Evolutionary conservation across 306 rosid species (phyloP).

Genomic region (Prunus mira): DNA sequence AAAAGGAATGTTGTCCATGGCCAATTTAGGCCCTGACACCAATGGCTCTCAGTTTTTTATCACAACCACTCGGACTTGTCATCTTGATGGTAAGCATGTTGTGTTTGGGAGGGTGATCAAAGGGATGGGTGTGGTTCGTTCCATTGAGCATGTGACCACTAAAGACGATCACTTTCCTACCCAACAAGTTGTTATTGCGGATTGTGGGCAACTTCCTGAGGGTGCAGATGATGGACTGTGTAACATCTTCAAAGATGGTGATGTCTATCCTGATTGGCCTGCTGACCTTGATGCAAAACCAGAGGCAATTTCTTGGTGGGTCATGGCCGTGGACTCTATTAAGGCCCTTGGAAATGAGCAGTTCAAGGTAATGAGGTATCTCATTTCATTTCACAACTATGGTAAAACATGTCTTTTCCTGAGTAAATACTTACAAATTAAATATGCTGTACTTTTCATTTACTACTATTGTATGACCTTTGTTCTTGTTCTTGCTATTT

Average conservation of each 20-base stretch:
- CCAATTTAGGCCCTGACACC: slow-evolving; percentile 56
- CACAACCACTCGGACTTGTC: slow-evolving; percentile 48
- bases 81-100: slow-evolving; percentile 79
- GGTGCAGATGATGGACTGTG: slow-evolving; percentile 58
- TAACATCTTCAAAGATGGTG: slow-evolving; percentile 73
- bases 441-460: neutral
- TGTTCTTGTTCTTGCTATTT: neutral
- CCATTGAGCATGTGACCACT: slow-evolving; percentile 43
- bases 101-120: slow-evolving; percentile 66
- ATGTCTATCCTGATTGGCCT: slow-evolving; percentile 69
- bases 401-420: neutral
- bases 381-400: neutral
- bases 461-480: neutral
- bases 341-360: slow-evolving; percentile 66
- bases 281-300: slow-evolving; percentile 55
- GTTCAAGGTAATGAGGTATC: slow-evolving; percentile 45
- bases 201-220: slow-evolving; percentile 61
- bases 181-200: slow-evolving; percentile 43
- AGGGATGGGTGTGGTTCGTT: slow-evolving; percentile 76
- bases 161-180: slow-evolving; percentile 44
- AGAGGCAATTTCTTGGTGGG: slow-evolving; percentile 71
- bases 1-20: slow-evolving; percentile 73
- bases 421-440: neutral
- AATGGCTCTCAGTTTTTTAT: slow-evolving; percentile 73
- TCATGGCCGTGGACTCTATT: slow-evolving; percentile 49